Base-by-base conservation (phyloP, 768 basidiomycete species). In the Neoboletus magnificus region DNA sequence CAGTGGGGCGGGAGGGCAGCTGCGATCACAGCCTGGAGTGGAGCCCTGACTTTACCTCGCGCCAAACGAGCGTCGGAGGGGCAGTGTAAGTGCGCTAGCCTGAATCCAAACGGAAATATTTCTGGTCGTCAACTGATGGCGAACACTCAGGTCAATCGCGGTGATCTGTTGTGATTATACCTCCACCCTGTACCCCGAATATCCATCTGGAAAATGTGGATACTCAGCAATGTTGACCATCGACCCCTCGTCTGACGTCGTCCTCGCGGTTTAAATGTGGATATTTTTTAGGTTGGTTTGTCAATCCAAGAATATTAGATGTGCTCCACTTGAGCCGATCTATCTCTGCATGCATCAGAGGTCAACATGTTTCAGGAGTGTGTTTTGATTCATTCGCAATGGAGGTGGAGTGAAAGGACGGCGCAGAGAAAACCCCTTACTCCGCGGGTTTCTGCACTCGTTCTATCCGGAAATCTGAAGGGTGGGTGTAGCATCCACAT, bases 111-210 rank as follows among this genome's bases (percentile, higher is more conserved):
- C 2, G 42, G 35, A n/a, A 3, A 2, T 27, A n/a, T 59, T 29
- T 43, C 33, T 41, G 51, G 27, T 41, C 36, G 23, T 32, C 33
- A 27, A 41, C 58, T 69, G 54, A 64, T 36, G 30, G 23, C 4
- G 33, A 45, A 48, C 20, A 33, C 33, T 27, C 47, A 64, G 62
- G 42, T 58, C 47, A 22, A 48, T 52, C 42, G 18, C n/a, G 33
- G 45, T 35, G 32, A 57, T 57, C 23, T 41, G 27, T 35, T 45
- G 50, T 53, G 37, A 37, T 36, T 48, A 59, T 64, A 25, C 39
- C 50, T 0, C 30, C 51, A 52, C 61, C 57, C 54, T 67, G 58
- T 64, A 44, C 61, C 58, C 56, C 50, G 8, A 30, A 47, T 48
- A 41, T 61, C 39, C 30, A 52, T 60, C 32, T 40, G 48, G 46